phyloP scores from a whole-genome alignment of 202 grass and related monocot genomes.

The Brachypodium distachyon region DNA sequence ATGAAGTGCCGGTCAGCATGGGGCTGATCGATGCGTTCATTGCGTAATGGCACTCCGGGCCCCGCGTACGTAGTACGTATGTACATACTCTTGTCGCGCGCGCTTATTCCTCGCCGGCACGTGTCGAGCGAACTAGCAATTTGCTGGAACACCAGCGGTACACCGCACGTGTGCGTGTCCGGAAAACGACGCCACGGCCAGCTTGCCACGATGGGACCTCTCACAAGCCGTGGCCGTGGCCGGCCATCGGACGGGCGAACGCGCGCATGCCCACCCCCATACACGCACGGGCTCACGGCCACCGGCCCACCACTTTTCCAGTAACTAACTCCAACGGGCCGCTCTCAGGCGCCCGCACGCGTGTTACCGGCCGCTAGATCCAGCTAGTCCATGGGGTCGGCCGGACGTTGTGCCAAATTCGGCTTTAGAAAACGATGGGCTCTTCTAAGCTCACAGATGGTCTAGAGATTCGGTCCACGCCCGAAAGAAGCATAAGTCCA shows the following conservation, averaged over 20 bases:
- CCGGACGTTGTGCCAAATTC: too few species aligned
- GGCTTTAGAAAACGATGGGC: too few species aligned
- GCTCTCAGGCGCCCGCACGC: neutral
- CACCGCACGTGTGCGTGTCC: neutral
- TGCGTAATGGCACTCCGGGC: neutral
- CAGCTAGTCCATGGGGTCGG: too few species aligned
- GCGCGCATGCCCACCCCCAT: neutral
- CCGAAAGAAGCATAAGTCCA: neutral
- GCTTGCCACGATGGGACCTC: neutral
- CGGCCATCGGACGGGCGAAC: neutral
- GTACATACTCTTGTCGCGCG: too few species aligned
- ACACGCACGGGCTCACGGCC: too few species aligned
- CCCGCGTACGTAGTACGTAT: too few species aligned
- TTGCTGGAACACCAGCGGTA: neutral
- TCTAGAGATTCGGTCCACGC: neutral
- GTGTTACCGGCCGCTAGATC: neutral
- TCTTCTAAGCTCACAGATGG: too few species aligned
- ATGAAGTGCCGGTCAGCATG: too few species aligned
- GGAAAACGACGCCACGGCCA: conserved; percentile 3
- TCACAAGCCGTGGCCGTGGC: too few species aligned
- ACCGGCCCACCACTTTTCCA: neutral
- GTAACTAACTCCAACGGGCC: neutral
- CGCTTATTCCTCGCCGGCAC: neutral
- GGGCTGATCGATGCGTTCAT: neutral
- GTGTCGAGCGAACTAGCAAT: neutral